phyloP scores from a whole-genome alignment of 805 yeast genomes.

The Geotrichum ghanense region DNA sequence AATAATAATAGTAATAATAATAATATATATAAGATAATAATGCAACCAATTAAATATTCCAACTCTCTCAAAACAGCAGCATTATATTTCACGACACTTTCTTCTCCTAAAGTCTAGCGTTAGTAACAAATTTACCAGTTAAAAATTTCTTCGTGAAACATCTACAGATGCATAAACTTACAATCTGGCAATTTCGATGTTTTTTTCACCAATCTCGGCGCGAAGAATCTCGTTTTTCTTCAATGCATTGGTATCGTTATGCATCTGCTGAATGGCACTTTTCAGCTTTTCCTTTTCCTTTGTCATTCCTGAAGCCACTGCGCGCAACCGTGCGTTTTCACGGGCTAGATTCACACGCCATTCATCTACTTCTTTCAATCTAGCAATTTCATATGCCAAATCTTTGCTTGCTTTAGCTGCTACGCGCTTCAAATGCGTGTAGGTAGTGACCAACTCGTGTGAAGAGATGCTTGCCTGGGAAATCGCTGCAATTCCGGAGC shows the following conservation, averaged over 20 bases:
- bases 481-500: not conserved
- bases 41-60: too few species aligned
- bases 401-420: not conserved
- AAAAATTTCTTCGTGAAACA: too few species aligned
- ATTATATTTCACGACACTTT: too few species aligned
- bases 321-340: not conserved
- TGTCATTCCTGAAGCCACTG: not conserved
- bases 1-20: too few species aligned
- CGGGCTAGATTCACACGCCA: not conserved
- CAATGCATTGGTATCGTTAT: not conserved
- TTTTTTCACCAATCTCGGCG: not conserved
- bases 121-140: not conserved
- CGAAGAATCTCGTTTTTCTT: not conserved
- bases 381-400: not conserved
- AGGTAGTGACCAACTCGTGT: not conserved
- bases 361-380: not conserved
- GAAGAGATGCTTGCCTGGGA: not conserved
- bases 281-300: not conserved
- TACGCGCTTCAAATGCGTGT: not conserved
- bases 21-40: too few species aligned
- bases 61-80: too few species aligned
- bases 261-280: not conserved
- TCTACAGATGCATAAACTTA: not conserved
- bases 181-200: not conserved
- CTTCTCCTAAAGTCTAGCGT: not conserved